A percentile compares a stretch with the other conserved stretches of the same genome.
Evolutionary conservation across 2,329 filamentous ascomycete genomes (phyloP).

Genomic region (Penicillium sp.): DNA sequence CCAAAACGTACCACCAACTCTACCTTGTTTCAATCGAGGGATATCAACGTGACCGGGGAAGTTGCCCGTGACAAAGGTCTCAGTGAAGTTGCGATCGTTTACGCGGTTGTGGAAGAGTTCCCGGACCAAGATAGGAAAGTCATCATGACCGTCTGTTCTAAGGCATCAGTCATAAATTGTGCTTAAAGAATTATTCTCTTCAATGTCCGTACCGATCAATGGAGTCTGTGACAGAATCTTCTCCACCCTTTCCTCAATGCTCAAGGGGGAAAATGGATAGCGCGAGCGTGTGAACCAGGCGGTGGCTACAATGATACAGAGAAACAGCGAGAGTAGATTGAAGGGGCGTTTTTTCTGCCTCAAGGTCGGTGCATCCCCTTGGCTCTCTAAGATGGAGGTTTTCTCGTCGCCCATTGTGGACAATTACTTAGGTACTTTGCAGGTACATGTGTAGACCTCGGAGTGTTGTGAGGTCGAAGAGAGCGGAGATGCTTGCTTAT

Average conservation of each 20-base stretch:
- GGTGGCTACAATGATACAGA: slow-evolving; percentile 11
- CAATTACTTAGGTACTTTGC: too few relatives aligned
- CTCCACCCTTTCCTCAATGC: slow-evolving; percentile 42
- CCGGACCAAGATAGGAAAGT: slow-evolving; percentile 75
- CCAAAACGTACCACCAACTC: slow-evolving; percentile 82
- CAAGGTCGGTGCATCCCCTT: not conserved
- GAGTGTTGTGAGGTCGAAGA: not conserved
- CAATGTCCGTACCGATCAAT: slow-evolving; percentile 46
- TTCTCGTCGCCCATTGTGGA: slow-evolving; percentile 5
- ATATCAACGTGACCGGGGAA: slow-evolving; percentile 74
- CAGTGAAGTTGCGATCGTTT: slow-evolving; percentile 69
- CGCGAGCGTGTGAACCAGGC: slow-evolving; percentile 18
- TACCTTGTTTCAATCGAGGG: slow-evolving; percentile 67
- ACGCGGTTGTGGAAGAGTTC: slow-evolving; percentile 71
- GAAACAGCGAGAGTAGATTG: slow-evolving; percentile 9
- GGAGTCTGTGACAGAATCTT: slow-evolving; percentile 49
- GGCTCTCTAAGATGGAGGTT: not conserved
- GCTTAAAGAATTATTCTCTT: not conserved
- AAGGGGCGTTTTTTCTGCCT: not conserved
- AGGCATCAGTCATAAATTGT: not conserved
- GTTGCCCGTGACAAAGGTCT: slow-evolving; percentile 69
- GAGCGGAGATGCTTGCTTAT: too few relatives aligned
- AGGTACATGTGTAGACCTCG: not conserved
- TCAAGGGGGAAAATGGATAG: slow-evolving; percentile 14
- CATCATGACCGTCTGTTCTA: slow-evolving; percentile 77